Conservation (phyloP, 2,329 filamentous ascomycete genomes). For the Bipolaris bicolor region DNA sequence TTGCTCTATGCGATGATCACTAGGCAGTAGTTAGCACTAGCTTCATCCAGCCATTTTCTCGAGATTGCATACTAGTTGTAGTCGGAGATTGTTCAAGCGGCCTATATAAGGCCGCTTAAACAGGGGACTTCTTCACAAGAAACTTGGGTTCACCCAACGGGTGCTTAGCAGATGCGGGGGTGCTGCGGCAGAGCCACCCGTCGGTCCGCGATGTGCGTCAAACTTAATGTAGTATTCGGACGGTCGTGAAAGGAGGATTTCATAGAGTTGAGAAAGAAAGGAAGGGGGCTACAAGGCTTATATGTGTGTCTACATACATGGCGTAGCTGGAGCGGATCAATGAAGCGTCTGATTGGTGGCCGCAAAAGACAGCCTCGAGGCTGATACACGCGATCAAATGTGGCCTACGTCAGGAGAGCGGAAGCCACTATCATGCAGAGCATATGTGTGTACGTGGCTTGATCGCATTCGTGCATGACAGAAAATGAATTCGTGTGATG, state of each 20-base stretch:
- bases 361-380: neutral
- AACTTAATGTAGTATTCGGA: neutral
- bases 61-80: neutral
- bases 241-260: neutral
- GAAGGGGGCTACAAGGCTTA: neutral
- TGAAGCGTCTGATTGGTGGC: neutral
- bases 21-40: neutral
- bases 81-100: neutral
- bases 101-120: neutral
- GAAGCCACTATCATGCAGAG: neutral
- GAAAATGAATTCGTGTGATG: neutral
- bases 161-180: neutral
- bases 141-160: neutral
- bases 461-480: neutral
- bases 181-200: neutral
- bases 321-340: neutral
- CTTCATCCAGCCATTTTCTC: neutral
- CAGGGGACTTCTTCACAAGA: neutral
- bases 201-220: neutral
- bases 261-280: neutral
- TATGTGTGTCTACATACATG: neutral
- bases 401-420: neutral
- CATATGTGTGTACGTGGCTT: neutral
- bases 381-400: neutral
- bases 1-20: neutral